Percentiles rank a stretch among this genome's conserved stretches.
These are phyloP conservation scores for Zymoseptoria tritici DNA, from an alignment of 2,329 filamentous ascomycete species.

Conservation along the genomic window DNA sequence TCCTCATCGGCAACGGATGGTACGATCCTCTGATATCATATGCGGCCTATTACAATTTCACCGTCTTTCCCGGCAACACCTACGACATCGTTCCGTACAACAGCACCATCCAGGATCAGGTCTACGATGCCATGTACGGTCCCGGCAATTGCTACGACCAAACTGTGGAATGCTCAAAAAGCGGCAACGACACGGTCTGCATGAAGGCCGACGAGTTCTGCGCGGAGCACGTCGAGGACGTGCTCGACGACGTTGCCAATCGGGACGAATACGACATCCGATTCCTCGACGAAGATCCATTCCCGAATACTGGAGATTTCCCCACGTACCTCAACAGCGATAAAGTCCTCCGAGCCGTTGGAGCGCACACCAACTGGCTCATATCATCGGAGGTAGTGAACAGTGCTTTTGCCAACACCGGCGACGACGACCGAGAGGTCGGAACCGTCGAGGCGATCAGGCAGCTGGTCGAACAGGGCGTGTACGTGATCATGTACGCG, in stretches of 20 bases:
- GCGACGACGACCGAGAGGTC: conserved; percentile 43
- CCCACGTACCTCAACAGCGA: conserved; percentile 52
- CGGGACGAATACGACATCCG: conserved; percentile 56
- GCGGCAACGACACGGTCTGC: conserved; percentile 47
- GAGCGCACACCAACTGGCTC: conserved; percentile 54
- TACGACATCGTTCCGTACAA: conserved; percentile 50
- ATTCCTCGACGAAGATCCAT: conserved; percentile 49
- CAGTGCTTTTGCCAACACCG: conserved; percentile 40
- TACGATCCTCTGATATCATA: conserved; percentile 51
- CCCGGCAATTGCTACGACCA: conserved; percentile 54
- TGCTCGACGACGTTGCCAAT: conserved; percentile 41
- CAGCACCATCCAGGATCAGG: conserved; percentile 40
- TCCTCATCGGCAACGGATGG: conserved; percentile 48
- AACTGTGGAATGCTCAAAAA: conserved; percentile 49
- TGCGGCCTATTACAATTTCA: conserved; percentile 52
- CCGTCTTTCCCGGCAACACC: conserved; percentile 49
- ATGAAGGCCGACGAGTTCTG: conserved; percentile 40
- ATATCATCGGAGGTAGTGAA: conserved; percentile 3
- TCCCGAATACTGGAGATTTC: conserved; percentile 48
- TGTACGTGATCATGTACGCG: conserved; percentile 38
- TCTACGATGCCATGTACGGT: conserved; percentile 56
- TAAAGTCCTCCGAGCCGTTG: conserved; percentile 50
- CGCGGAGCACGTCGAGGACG: too few relatives aligned
- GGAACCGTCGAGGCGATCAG: conserved; percentile 37
- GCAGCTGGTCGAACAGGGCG: conserved; percentile 33